Evolutionary conservation across 2,329 filamentous ascomycete species (phyloP), one percentile per base, ranked within the genome.

Genomic region (Cercospora beticola): DNA sequence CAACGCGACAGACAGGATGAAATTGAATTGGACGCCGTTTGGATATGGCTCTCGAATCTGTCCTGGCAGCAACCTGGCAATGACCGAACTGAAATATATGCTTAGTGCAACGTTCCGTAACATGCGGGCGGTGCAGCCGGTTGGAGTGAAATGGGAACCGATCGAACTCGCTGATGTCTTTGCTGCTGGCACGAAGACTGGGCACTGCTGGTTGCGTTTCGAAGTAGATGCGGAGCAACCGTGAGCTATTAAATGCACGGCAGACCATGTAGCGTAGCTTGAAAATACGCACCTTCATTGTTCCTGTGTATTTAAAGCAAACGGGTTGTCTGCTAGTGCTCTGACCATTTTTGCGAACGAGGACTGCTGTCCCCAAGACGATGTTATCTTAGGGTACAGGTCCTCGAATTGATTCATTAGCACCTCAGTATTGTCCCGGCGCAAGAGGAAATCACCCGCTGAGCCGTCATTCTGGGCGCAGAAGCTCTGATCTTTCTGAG

Each of bases 81-180:
- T 83, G 49, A 81, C 80, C 66, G 90, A 91, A 71, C 90, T 92
- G 79, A 92, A 72, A 58, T 72, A 72, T 56, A 72, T 72, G 66
- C 46, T 72, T 36, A 67, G 68, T 14, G 65, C 56, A 14, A 65
- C 67, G 18, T 68, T 68, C 62, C 54, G 54, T 57, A 52, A 68
- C 2, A 36, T 52, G 30, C 49, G 70, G 12, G 23, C 59, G 26
- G 62, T 66, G 30, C 57, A 58, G 28, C 54, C 54, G 26, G 62
- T 65, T 21, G 28, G 31, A n/a, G 52, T 61, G n/a, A 31, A 66
- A 21, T 30, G 65, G 26, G 14, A 56, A 28, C 62, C 26, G 2
- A 57, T 72, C 10, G 70, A 69, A n/a, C n/a, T 72, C 2, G 62
- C 30, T 8, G 68, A 72, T 64, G 68, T 72, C 5, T 72, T 72